These are phyloP conservation scores for Coemansia pectinata DNA, from an alignment of 192 early-diverging fungal species.

Conservation along the genomic window DNA sequence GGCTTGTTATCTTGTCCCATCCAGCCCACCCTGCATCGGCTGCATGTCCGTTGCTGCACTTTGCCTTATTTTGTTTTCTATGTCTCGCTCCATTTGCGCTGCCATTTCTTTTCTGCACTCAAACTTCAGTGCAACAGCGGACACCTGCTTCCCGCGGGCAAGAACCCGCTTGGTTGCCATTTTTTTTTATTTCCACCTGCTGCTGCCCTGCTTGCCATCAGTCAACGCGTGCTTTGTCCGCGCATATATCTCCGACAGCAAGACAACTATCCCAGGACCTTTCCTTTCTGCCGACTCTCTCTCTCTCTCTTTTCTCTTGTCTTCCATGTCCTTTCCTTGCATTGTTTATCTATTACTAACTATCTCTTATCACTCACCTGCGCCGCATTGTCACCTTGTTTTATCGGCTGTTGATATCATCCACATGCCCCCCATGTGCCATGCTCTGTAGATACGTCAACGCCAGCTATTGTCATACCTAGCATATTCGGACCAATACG, in stretches of 20 bases:
- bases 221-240: background rate
- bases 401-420: background rate
- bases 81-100: background rate
- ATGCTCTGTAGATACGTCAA: background rate
- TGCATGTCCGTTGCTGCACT: conserved; percentile 7
- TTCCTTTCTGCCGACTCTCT: background rate
- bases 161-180: background rate
- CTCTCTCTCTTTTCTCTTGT: background rate
- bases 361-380: background rate
- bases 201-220: background rate
- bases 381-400: background rate
- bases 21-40: conserved; percentile 3
- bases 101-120: background rate
- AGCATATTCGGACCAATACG: background rate
- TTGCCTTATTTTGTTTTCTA: background rate
- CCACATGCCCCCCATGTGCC: background rate
- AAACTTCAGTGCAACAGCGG: background rate
- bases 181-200: background rate
- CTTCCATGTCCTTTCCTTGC: background rate
- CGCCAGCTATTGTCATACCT: background rate
- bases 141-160: background rate
- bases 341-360: conserved; percentile 6
- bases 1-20: conserved; percentile 2
- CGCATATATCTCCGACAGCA: conserved; percentile 1
- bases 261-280: background rate